A percentile compares a stretch with the other conserved stretches of the same genome.
Conservation (phyloP, 2,329 filamentous ascomycete genomes). For the Penicillium sp. region DNA sequence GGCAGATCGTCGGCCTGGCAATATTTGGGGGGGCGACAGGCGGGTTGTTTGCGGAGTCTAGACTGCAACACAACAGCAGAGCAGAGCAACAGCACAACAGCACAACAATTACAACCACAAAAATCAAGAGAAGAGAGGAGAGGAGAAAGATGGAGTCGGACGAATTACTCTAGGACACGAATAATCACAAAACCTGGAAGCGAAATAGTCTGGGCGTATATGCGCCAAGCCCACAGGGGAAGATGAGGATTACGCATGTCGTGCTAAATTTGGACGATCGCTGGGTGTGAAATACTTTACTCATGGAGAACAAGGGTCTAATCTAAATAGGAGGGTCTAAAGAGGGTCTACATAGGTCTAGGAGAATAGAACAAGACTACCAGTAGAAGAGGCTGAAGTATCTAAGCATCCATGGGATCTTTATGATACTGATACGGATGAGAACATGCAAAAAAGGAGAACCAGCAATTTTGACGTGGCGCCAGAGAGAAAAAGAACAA, state of each 20-base stretch:
- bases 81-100: neutral
- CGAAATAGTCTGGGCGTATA: slow-evolving; percentile 7
- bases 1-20: slow-evolving; percentile 29
- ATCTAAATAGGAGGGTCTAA: too few relatives aligned
- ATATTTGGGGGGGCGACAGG: slow-evolving; percentile 10
- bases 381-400: too few relatives aligned
- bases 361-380: too few relatives aligned
- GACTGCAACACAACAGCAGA: slow-evolving; percentile 4
- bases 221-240: slow-evolving; percentile 12
- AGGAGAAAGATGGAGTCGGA: slow-evolving; percentile 1
- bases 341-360: too few relatives aligned
- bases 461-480: slow-evolving; percentile 37
- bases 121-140: neutral
- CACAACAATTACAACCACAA: neutral
- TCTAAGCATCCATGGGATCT: too few relatives aligned
- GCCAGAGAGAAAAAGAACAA: slow-evolving; percentile 39
- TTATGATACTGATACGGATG: slow-evolving; percentile 6
- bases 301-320: too few relatives aligned
- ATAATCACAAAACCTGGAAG: neutral
- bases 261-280: slow-evolving; percentile 4
- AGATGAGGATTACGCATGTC: slow-evolving; percentile 12
- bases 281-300: too few relatives aligned
- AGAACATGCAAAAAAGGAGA: slow-evolving; percentile 19
- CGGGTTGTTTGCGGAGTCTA: neutral
- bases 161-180: too few relatives aligned